phyloP scores from a whole-genome alignment of 2,329 filamentous ascomycete genomes.

The Elsinoe necatrix region DNA sequence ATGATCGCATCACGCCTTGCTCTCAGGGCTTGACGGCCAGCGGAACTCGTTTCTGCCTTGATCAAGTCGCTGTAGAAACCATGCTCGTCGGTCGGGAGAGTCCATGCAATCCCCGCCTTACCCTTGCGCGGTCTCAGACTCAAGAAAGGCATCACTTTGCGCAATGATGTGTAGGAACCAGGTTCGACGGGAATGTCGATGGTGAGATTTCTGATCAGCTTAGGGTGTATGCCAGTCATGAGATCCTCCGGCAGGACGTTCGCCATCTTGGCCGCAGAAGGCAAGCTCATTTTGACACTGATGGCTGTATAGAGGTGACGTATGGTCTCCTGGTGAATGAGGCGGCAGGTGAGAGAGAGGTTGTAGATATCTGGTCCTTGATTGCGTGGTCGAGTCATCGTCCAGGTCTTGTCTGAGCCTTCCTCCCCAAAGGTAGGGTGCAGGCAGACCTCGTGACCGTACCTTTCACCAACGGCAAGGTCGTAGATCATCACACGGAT shows the following conservation, averaged over 20 bases:
- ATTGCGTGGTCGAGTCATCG: not conserved
- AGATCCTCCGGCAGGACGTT: not conserved
- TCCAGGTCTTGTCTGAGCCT: not conserved
- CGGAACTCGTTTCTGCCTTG: not conserved
- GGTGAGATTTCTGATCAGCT: not conserved
- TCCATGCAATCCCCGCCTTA: no score
- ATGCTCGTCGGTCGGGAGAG: not conserved
- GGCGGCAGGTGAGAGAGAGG: not conserved
- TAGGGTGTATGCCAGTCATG: not conserved
- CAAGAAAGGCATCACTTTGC: not conserved
- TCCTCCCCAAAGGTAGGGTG: not conserved
- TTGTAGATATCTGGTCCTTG: not conserved
- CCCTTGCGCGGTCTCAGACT: no score
- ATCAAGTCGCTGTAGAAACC: not conserved
- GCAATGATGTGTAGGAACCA: not conserved
- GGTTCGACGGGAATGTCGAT: not conserved
- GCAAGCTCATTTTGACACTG: not conserved
- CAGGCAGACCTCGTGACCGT: not conserved
- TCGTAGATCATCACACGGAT: not conserved
- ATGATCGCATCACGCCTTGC: not conserved
- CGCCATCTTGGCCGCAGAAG: not conserved
- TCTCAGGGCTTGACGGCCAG: not conserved
- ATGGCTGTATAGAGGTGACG: not conserved
- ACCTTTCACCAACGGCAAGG: not conserved
- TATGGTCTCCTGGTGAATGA: not conserved